These are phyloP conservation scores for Botrytis squamosa DNA, from an alignment of 2,329 filamentous ascomycete species.

Conservation along the genomic window DNA sequence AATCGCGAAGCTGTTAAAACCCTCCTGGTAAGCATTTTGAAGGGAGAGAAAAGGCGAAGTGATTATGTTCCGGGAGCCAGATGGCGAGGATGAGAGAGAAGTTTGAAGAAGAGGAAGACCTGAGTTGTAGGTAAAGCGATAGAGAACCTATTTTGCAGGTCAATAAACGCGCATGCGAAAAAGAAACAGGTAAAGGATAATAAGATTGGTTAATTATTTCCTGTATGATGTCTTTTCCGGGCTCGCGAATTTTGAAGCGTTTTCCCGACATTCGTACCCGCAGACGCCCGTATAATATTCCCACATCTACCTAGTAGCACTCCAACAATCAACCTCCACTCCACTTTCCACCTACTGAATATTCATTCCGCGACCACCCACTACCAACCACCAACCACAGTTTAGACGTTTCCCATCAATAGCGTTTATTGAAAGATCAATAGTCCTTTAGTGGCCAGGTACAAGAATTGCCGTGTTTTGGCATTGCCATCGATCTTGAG, in stretches of 20 bases:
- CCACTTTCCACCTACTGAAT: slow-evolving; percentile 18
- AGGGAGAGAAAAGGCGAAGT: slow-evolving; percentile 22
- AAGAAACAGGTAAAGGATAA: slow-evolving; percentile 11
- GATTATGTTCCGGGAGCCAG: slow-evolving; percentile 24
- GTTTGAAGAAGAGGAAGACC: slow-evolving; percentile 14
- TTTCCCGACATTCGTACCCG: slow-evolving; percentile 10
- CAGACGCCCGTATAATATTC: slow-evolving; percentile 16
- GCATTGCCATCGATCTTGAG: not conserved
- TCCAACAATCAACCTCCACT: slow-evolving; percentile 19
- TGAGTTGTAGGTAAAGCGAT: slow-evolving; percentile 4
- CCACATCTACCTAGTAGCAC: slow-evolving; percentile 7
- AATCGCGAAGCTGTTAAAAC: slow-evolving; percentile 39
- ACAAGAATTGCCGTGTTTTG: not conserved
- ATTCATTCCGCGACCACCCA: slow-evolving; percentile 10
- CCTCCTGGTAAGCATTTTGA: slow-evolving; percentile 38
- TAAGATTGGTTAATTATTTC: slow-evolving; percentile 9
- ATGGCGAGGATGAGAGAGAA: slow-evolving; percentile 25
- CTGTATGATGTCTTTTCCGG: slow-evolving; percentile 20
- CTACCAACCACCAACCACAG: slow-evolving; percentile 7
- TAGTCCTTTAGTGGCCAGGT: not conserved
- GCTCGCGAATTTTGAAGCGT: slow-evolving; percentile 22
- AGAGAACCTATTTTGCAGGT: not conserved
- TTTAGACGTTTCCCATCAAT: slow-evolving; percentile 1
- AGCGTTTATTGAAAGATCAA: slow-evolving; percentile 10
- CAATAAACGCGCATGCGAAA: slow-evolving; percentile 13